Evolutionary conservation across 2,329 filamentous ascomycete genomes (phyloP), one percentile per base, ranked within the genome.

Genomic region (Diaporthe humulicola): DNA sequence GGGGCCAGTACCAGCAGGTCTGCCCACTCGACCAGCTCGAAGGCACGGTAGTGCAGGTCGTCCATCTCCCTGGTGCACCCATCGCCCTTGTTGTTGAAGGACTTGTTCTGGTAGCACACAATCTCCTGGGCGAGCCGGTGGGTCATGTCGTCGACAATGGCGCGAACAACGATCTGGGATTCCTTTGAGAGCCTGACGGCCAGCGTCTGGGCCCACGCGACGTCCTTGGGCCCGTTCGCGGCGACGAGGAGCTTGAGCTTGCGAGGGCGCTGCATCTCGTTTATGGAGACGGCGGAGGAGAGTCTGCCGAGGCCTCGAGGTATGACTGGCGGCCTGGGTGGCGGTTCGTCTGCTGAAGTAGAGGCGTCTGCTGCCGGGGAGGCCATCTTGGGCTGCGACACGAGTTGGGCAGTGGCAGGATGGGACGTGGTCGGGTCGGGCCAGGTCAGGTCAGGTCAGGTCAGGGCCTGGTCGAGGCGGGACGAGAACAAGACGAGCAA

Each of bases 1-100:
- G 96, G 95, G 9, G 94, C 94, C 73, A 98, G 90, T 42, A 98
- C 92, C 74, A 98, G 88, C 78, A 98, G 85, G 83, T 98, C 94
- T 8, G 96, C 95, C 96, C 96, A 98, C 76, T 94, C 90, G 77
- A 95, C 94, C 75, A 97, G 84, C 77, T 95, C 93, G 78, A 87
- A 90, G 4, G 87, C 91, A 76, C 87, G 89, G 81, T 85, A 85
- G 76, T 84, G 85, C 74, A 87, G 88, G 66, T 86, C 87, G 77
- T 91, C 89, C 78, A 90, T 84, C 36, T 89, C 88, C 74, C 71
- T 81, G 77, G 66, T 80, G 80, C 70, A 77, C 7, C 66, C 71
- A 70, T 67, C 75, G 25, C 74, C 77, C 57, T 79, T 78, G 8
- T 8, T 69, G 61, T 76, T 77, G 73, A 87, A 81, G 72, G 84